phyloP scores from a whole-genome alignment of 2,329 filamentous ascomycete genomes.

The Stemphylium lycopersici region DNA sequence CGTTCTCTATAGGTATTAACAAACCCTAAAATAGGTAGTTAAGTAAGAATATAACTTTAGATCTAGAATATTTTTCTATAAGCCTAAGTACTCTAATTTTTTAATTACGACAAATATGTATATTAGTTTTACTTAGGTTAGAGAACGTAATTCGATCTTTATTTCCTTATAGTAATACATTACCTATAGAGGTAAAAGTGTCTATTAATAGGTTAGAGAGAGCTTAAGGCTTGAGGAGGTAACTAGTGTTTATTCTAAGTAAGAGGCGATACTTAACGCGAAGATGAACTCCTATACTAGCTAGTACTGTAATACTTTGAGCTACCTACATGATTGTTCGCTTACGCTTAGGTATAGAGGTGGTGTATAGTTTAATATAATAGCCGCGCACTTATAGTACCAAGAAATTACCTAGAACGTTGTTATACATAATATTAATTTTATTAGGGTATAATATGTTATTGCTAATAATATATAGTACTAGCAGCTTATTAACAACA shows the following conservation, averaged over 20 bases:
- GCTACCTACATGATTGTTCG: neutral
- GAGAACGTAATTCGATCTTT: neutral
- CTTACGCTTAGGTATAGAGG: neutral
- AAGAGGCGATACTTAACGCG: neutral
- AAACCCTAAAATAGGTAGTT: neutral
- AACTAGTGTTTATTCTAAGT: neutral
- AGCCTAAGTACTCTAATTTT: neutral
- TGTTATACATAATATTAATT: neutral
- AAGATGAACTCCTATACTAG: neutral
- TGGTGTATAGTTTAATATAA: neutral
- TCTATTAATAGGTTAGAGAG: neutral
- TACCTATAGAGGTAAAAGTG: neutral
- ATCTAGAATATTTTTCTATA: neutral
- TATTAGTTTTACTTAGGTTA: neutral
- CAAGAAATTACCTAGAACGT: neutral
- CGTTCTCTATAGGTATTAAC: neutral
- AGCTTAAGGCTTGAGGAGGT: neutral
- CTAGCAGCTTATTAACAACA: neutral
- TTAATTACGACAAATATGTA: neutral
- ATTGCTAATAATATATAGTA: neutral
- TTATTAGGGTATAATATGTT: neutral
- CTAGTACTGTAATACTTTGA: neutral
- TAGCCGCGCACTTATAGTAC: neutral
- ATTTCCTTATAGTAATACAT: neutral
- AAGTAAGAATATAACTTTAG: neutral